A percentile compares a stretch with the other conserved stretches of the same genome.
These are phyloP conservation scores for Solidago caesia DNA, from an alignment of 129 eudicot species.

Conservation along the genomic window DNA sequence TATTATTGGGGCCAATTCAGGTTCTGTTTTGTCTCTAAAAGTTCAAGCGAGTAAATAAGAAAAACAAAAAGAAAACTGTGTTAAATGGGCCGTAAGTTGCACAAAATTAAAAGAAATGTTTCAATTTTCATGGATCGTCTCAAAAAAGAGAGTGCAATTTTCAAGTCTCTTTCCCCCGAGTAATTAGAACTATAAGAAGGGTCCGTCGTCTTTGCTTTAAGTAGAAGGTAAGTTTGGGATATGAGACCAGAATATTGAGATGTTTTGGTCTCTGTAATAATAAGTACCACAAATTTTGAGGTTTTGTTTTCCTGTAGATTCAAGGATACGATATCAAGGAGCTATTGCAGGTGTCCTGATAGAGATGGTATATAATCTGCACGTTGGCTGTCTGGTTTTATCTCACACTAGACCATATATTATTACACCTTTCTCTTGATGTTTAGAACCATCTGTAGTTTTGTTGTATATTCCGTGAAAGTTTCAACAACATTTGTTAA, in stretches of 20 bases:
- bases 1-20: background rate
- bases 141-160: slow-evolving; percentile 1
- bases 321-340: slow-evolving; percentile 95
- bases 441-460: slow-evolving; percentile 9
- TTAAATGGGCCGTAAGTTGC: background rate
- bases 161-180: background rate
- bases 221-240: no score
- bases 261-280: background rate
- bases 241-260: no score
- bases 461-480: slow-evolving; percentile 15
- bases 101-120: background rate
- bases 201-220: background rate
- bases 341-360: slow-evolving; percentile 57
- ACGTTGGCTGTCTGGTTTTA: background rate
- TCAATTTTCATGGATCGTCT: background rate
- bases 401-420: background rate
- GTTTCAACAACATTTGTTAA: background rate
- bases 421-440: background rate
- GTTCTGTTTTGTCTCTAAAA: background rate
- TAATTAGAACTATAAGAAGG: background rate
- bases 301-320: slow-evolving; percentile 44
- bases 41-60: background rate
- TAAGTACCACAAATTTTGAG: slow-evolving; percentile 1
- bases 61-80: background rate
- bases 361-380: slow-evolving; percentile 14